Evolutionary conservation across 768 basidiomycete species (phyloP), one percentile per base, ranked within the genome.

Genomic region (Antrodiella citrinella): DNA sequence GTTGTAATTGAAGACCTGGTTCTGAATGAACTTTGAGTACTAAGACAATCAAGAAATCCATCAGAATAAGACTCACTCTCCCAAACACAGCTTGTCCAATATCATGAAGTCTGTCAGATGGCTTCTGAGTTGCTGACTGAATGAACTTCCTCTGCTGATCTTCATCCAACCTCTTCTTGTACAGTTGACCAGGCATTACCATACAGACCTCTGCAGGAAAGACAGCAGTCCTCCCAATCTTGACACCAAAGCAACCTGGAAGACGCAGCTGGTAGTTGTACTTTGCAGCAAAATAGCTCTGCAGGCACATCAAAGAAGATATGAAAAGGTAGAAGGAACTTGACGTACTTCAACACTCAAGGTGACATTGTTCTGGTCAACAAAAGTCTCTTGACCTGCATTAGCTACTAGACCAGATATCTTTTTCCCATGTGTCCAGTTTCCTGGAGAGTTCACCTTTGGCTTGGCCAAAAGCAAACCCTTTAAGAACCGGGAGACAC

Each of bases 261-360:
- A 43, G 44, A 18, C 30, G 3, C 3, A 53, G 23, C 12, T 4
- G 11, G 10, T 19, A 22, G 41, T 50, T 42, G 48, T 56, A 48
- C 7, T 24, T 44, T 12, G 22, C 21, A 19, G 12, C 19, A 20
- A 25, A 50, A 38, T 56, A 46, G 9, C 44, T 45, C 54, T 56
- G 41, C 21, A 4, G 20, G 35, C 35, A 38, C 18, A 38, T 38
- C 21, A 21, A 40, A 24, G 22, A 12, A 9, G 35, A 13, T 5
- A 7, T 25, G n/a, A 23, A 26, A n/a, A 39, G n/a, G 38, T 39
- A 23, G 4, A 48, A 45, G 15, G n/a, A 21, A 22, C 30, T 3
- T n/a, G 20, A 22, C 48, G 7, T 59, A 77, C 79, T 49, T 62
- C 61, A 2, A 80, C 68, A 0, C 72, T 75, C 0, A 62, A 53